phyloP scores from a whole-genome alignment of 345 rosid species.

The Jatropha curcas region DNA sequence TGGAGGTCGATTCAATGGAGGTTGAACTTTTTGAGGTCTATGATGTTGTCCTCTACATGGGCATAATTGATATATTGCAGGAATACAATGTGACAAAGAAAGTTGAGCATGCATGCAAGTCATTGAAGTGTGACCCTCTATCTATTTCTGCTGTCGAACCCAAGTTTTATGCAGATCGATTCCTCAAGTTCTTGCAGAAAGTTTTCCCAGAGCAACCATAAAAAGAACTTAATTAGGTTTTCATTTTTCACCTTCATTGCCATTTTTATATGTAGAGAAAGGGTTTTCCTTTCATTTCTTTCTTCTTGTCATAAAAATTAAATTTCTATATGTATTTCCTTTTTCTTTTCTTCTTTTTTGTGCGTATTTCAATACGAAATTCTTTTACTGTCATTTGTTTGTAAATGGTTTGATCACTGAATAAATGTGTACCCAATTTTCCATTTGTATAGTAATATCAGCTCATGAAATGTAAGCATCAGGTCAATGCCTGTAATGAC shows the following conservation, averaged over 20 bases:
- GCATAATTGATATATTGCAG: slow-evolving; percentile 84
- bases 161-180: slow-evolving; percentile 61
- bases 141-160: slow-evolving; percentile 72
- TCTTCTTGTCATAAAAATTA: not conserved
- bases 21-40: slow-evolving; percentile 81
- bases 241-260: not conserved
- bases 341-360: not conserved
- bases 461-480: not conserved
- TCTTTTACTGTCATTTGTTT: slow-evolving; percentile 14
- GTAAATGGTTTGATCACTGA: slow-evolving; percentile 5
- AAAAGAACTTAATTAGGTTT: not conserved
- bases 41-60: slow-evolving; percentile 92
- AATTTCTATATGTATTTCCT: not conserved
- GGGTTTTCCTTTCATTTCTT: not conserved
- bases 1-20: slow-evolving; percentile 48
- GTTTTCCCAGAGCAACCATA: slow-evolving; percentile 56
- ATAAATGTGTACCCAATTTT: not conserved
- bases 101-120: slow-evolving; percentile 70
- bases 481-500: not conserved
- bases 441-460: not conserved
- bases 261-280: not conserved
- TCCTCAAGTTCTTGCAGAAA: slow-evolving; percentile 65
- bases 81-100: slow-evolving; percentile 77
- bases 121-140: slow-evolving; percentile 59
- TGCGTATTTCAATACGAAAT: not conserved